Evolutionary conservation across 805 yeast species (phyloP).

Genomic region (Starmerella riodocensis): DNA sequence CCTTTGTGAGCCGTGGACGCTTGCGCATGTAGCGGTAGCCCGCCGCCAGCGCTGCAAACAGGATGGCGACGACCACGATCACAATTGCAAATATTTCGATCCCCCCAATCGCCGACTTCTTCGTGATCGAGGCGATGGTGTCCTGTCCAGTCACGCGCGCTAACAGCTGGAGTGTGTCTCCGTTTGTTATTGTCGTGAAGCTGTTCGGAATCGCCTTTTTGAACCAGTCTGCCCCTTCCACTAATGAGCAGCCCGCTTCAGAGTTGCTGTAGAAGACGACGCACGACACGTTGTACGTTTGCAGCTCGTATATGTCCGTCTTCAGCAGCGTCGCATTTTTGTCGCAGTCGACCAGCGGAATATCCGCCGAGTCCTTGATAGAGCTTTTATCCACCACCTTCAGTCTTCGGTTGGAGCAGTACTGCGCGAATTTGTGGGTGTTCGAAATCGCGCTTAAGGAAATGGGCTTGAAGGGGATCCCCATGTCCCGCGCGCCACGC

Average conservation of each 20-base stretch:
- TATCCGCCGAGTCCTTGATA: not conserved
- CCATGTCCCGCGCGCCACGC: not conserved
- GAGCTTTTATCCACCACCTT: not conserved
- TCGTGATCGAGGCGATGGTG: not conserved
- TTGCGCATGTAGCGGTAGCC: not conserved
- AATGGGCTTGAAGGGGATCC: not conserved
- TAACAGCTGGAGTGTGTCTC: not conserved
- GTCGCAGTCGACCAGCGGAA: constrained; percentile 10
- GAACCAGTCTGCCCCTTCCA: not conserved
- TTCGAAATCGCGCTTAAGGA: not conserved
- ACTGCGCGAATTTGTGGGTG: not conserved
- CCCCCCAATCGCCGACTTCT: not conserved
- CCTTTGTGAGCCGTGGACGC: not conserved
- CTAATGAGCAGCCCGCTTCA: constrained; percentile 5
- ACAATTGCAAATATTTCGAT: not conserved
- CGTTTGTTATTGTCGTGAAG: constrained; percentile 6
- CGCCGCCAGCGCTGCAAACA: not conserved
- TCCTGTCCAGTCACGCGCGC: not conserved
- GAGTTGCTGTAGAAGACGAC: constrained; percentile 8
- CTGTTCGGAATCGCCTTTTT: constrained; percentile 8
- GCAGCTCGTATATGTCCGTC: not conserved
- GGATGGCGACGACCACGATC: not conserved
- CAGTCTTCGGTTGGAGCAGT: not conserved
- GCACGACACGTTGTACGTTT: constrained; percentile 1
- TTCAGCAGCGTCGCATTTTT: not conserved